Conservation (phyloP, 352 stramenopile genomes). For the Phytopythium sindhum region DNA sequence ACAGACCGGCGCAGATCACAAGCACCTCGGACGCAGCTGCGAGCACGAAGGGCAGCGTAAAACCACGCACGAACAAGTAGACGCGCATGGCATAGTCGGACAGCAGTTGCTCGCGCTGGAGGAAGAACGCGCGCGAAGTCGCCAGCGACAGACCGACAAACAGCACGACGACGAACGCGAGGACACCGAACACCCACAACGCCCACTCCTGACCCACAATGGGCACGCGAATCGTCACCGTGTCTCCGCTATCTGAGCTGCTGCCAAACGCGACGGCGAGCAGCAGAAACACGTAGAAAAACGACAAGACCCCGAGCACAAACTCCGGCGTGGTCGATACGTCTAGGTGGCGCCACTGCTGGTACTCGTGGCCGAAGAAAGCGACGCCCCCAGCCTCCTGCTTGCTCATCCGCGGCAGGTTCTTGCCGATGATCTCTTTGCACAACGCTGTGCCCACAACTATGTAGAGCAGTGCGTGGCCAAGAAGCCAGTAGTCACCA, state of each 20-base stretch:
- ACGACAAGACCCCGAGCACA: slow-evolving; percentile 75
- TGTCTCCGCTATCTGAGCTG: slow-evolving; percentile 22
- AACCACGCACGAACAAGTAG: slow-evolving; percentile 61
- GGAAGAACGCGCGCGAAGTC: slow-evolving; percentile 76
- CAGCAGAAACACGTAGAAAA: slow-evolving; percentile 84
- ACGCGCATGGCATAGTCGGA: slow-evolving; percentile 74
- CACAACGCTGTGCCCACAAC: slow-evolving; percentile 75
- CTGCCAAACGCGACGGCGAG: slow-evolving; percentile 72
- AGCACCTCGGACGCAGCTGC: slow-evolving; percentile 74
- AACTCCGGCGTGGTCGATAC: slow-evolving; percentile 80
- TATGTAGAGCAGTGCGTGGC: slow-evolving; percentile 77
- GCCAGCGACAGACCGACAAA: slow-evolving; percentile 71
- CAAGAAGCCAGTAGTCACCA: slow-evolving; percentile 77
- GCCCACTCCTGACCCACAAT: slow-evolving; percentile 69
- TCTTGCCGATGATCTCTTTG: slow-evolving; percentile 78
- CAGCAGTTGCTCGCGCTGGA: slow-evolving; percentile 74
- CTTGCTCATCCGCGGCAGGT: slow-evolving; percentile 78
- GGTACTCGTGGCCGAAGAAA: slow-evolving; percentile 80
- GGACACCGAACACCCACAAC: slow-evolving; percentile 83
- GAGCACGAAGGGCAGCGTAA: slow-evolving; percentile 76
- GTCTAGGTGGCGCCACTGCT: slow-evolving; percentile 63
- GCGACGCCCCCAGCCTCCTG: slow-evolving; percentile 78
- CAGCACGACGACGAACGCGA: slow-evolving; percentile 80
- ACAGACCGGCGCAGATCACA: slow-evolving; percentile 77
- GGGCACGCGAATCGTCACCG: slow-evolving; percentile 37